These are phyloP conservation scores for Capsicum baccatum DNA, from an alignment of 257 asterid species.

Conservation along the genomic window DNA sequence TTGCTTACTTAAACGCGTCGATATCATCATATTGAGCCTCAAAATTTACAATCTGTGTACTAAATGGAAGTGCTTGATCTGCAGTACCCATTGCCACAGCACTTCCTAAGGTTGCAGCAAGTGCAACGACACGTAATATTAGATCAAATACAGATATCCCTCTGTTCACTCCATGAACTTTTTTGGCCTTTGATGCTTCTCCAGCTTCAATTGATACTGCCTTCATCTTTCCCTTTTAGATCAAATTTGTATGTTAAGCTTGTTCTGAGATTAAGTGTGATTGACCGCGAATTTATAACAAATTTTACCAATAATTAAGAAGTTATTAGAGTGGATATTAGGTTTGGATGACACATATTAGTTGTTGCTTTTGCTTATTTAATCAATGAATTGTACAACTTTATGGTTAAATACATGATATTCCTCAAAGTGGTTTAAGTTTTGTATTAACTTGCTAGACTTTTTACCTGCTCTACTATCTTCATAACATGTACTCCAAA, in stretches of 20 bases:
- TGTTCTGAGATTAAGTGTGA: not conserved
- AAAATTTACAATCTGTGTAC: constrained; percentile 60
- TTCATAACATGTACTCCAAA: not conserved
- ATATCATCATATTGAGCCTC: constrained; percentile 73
- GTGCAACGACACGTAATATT: constrained; percentile 59
- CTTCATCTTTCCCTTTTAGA: constrained; percentile 44
- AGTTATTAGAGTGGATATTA: constrained; percentile 12
- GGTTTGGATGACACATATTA: not conserved
- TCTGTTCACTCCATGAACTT: constrained; percentile 38
- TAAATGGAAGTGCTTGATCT: constrained; percentile 65
- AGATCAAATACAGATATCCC: constrained; percentile 61
- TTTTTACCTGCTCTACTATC: constrained; percentile 26
- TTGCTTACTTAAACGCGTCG: constrained; percentile 61
- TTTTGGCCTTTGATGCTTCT: constrained; percentile 28
- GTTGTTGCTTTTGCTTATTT: constrained; percentile 11
- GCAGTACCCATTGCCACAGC: constrained; percentile 82
- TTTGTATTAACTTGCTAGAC: constrained; percentile 7
- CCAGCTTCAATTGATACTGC: constrained; percentile 42
- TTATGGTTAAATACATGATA: not conserved
- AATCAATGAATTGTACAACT: constrained; percentile 15
- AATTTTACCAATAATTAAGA: not conserved
- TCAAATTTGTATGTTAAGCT: not conserved
- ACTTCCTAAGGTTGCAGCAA: constrained; percentile 67
- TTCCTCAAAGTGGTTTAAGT: not conserved
- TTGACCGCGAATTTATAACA: not conserved